Base-by-base conservation (phyloP, 2,329 filamentous ascomycete species). In the Blastomyces parvus region DNA sequence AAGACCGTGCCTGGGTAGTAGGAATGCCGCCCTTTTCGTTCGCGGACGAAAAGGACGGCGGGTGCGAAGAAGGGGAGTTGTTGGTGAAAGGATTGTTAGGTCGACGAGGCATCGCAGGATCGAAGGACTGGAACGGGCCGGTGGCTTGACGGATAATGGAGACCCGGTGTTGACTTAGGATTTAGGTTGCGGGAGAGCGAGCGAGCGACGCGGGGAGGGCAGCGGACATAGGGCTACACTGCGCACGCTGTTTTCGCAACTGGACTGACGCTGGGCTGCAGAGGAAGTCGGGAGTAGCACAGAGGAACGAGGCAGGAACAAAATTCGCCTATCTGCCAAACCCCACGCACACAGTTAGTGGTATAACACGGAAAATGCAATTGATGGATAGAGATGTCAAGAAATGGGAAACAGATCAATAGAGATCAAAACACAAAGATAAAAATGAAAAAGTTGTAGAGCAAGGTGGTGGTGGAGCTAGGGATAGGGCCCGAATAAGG, bases 101-200 rank as follows among this genome's bases (percentile, higher is more conserved):
- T 80, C 83, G 83, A 79, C 82, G 80, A 82, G 84, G 84, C 84
- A 87, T 86, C 77, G 81, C 80, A 80, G 66, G 63, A 52, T 30
- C 19, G 36, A 60, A 60, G 19, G 60, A 62, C 38, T 30, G 60
- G 50, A 62, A n/a, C 60, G 50, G 36, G 36, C 27, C 40, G 40
- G 30, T 25, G 60, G 25, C 38, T 27, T 46, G 36, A 25, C 4
- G 25, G n/a, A n/a, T n/a, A 17, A 60, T 55, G 50, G 27, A 56
- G 33, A 33, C 36, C 60, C 60, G 55, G 60, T 27, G 48, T 17
- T 40, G 33, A 25, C 9, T 22, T 46, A 38, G 19, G 50, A 44
- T 50, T 53, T 50, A 50, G 46, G 46, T 25, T 25, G n/a, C 22
- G 9, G 46, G n/a, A 3, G 9, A 17, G 14, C 14, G 40, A 9